Base-by-base conservation (phyloP, 768 basidiomycete species). In the Panellus pusillus region DNA sequence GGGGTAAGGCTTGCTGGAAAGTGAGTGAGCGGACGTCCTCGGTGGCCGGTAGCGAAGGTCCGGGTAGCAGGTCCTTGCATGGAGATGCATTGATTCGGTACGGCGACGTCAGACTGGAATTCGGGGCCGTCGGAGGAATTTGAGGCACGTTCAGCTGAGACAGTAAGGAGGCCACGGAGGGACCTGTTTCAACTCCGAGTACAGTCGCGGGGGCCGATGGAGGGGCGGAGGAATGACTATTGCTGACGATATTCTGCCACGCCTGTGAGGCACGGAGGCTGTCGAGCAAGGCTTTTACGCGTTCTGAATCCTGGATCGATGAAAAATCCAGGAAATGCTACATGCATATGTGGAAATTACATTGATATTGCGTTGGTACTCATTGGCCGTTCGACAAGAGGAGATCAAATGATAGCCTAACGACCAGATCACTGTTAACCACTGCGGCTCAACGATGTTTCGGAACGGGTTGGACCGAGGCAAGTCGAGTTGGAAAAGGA, bases 1-100 rank as follows among this genome's bases (percentile, higher is more conserved):
- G 70, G 3, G 87, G 82, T 24, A 93, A 73, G 0, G 89, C 79
- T 60, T 91, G 84, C 58, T 84, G 86, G 65, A 89, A 91, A 27
- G 83, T 78, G 54, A 79, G 70, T 19, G 68, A 68, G 49, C 75
- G 79, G 45, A 78, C 56, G 58, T 84, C 78, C 39, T 74, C 64
- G 38, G 52, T 18, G 14, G 24, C 1, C 15, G 36, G 58, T 52
- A 63, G 39, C 18, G 36, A 41, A 18, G 36, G 19, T 15, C 6
- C 13, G 18, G 64, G 57, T 37, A 48, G 49, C 42, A 32, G 57
- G 20, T 45, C 41, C 31, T 44, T 61, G 46, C 27, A 19, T 14
- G 42, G 47, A 20, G 54, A 44, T 27, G 50, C 27, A 24, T 17
- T n/a, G 31, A 11, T 35, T 35, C 32, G 8, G 7, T 35, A 35